Conservation (phyloP, 768 basidiomycete species). For the Russula lepida region DNA sequence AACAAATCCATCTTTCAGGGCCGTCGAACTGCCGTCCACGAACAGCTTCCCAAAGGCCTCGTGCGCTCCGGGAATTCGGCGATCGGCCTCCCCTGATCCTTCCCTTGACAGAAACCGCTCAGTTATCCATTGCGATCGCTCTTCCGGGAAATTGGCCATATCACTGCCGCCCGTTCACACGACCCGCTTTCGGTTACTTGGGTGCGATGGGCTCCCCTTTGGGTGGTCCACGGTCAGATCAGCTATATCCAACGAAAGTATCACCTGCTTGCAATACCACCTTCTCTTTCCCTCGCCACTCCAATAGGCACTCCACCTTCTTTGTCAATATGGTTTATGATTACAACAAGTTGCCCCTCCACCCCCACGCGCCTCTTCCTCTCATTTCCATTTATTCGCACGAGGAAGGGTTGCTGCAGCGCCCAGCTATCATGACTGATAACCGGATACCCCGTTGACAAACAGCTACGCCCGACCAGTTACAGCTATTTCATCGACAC, state of each 20-base stretch:
- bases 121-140: not conserved
- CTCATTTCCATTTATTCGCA: not conserved
- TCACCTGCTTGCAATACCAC: slow-evolving; percentile 7
- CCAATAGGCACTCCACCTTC: not conserved
- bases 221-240: not conserved
- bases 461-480: slow-evolving; percentile 10
- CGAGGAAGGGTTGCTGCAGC: not conserved
- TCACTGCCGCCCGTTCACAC: slow-evolving; percentile 18
- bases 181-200: slow-evolving; percentile 15
- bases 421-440: not conserved
- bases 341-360: not conserved
- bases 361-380: not conserved
- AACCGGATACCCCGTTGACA: not conserved
- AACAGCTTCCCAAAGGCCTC: not conserved
- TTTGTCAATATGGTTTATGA: not conserved
- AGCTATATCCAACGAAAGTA: not conserved
- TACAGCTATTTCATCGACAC: slow-evolving; percentile 4
- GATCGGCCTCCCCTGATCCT: slow-evolving; percentile 14
- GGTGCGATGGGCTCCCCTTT: not conserved
- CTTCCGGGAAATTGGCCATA: not conserved
- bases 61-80: slow-evolving; percentile 14
- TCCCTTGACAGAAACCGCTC: slow-evolving; percentile 21
- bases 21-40: slow-evolving; percentile 15
- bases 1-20: slow-evolving; percentile 1
- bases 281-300: too few relatives aligned